Conservation (phyloP, 179 eudicot genomes). For the Beta macrorhiza region DNA sequence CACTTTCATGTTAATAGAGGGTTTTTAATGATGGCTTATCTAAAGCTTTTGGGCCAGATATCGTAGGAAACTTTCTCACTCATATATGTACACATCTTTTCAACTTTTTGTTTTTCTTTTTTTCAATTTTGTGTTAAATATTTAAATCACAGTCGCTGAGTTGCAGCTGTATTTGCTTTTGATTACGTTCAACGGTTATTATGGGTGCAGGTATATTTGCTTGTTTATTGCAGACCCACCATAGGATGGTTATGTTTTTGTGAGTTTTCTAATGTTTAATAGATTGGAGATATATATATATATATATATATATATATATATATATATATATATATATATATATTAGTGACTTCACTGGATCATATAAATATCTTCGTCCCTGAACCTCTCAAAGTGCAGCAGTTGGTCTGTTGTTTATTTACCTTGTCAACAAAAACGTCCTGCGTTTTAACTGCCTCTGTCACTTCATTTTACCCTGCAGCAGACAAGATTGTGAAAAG, state of each 20-base stretch:
- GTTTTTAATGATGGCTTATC: conserved; percentile 39
- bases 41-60: conserved; percentile 40
- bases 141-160: not conserved
- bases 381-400: conserved; percentile 20
- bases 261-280: conserved; percentile 18
- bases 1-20: conserved; percentile 36
- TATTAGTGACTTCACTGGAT: conserved; percentile 18
- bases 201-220: conserved; percentile 36
- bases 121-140: not conserved
- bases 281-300: not conserved
- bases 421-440: conserved; percentile 20
- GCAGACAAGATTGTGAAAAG: not conserved
- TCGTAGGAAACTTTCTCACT: conserved; percentile 44
- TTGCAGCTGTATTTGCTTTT: conserved; percentile 22
- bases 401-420: conserved; percentile 22
- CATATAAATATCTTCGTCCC: conserved; percentile 22
- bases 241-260: conserved; percentile 19
- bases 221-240: conserved; percentile 29
- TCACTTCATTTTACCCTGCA: conserved; percentile 22
- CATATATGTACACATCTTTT: conserved; percentile 24
- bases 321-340: too few relatives aligned
- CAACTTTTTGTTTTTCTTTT: conserved; percentile 15
- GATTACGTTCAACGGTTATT: conserved; percentile 34
- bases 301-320: conserved; percentile 5
- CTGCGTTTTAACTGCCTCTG: conserved; percentile 18